Percentiles rank a stretch among this genome's conserved stretches.
Evolutionary conservation across 1,284 basidiomycete species (phyloP).

Genomic region (Ustilago loliicola): DNA sequence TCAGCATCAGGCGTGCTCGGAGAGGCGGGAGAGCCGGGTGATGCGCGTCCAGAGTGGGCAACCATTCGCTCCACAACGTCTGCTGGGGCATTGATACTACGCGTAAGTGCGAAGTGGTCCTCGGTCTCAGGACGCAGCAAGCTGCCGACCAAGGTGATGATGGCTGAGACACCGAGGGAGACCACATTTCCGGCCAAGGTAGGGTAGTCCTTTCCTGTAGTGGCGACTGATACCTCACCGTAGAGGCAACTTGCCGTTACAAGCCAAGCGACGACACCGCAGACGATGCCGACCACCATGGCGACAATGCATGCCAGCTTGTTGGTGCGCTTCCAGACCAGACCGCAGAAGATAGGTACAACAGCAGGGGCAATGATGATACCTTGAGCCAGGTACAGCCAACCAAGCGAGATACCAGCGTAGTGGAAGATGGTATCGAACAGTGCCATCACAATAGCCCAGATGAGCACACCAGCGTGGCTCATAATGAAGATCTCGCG

Average conservation of each 20-base stretch:
- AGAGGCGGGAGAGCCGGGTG: slow-evolving; percentile 10
- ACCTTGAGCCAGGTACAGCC: slow-evolving; percentile 76
- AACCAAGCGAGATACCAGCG: slow-evolving; percentile 80
- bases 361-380: slow-evolving; percentile 87
- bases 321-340: slow-evolving; percentile 64
- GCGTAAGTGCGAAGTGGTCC: slow-evolving; percentile 62
- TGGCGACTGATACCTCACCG: slow-evolving; percentile 79
- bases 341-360: slow-evolving; percentile 84
- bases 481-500: slow-evolving; percentile 76
- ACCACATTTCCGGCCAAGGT: slow-evolving; percentile 84
- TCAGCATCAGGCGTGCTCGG: slow-evolving; percentile 17
- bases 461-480: slow-evolving; percentile 77
- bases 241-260: slow-evolving; percentile 83
- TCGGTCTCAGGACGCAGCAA: slow-evolving; percentile 62
- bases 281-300: slow-evolving; percentile 78
- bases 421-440: slow-evolving; percentile 84
- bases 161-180: slow-evolving; percentile 83
- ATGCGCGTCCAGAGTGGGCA: slow-evolving; percentile 19
- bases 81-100: slow-evolving; percentile 63
- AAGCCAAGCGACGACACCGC: slow-evolving; percentile 84
- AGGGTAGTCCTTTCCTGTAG: slow-evolving; percentile 77
- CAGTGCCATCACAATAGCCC: slow-evolving; percentile 82
- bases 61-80: slow-evolving; percentile 42
- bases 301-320: slow-evolving; percentile 74
- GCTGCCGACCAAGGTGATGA: slow-evolving; percentile 76